A percentile compares a stretch with the other conserved stretches of the same genome.
These are phyloP conservation scores for Globisporangium cederbergense DNA, from an alignment of 352 stramenopile species.

Conservation along the genomic window DNA sequence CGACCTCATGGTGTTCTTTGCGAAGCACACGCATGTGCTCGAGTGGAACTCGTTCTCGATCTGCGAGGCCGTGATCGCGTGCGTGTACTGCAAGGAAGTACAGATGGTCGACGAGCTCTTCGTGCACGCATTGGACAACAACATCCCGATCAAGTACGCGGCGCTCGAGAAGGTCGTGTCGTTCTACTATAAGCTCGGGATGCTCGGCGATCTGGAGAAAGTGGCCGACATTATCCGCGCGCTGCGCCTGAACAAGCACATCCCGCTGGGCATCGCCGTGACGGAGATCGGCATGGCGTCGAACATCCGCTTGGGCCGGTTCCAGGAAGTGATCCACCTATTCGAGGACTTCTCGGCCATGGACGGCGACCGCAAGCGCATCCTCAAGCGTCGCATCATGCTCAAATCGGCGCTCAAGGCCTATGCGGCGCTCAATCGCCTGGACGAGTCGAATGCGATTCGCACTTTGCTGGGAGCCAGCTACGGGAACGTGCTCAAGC, in stretches of 20 bases:
- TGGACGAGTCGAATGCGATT: conserved; percentile 66
- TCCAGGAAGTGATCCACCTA: conserved; percentile 58
- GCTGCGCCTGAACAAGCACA: conserved; percentile 70
- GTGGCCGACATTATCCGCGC: conserved; percentile 62
- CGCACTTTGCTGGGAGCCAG: conserved; percentile 38
- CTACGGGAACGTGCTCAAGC: conserved; percentile 27
- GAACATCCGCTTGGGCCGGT: conserved; percentile 52
- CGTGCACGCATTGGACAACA: conserved; percentile 52
- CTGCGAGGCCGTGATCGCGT: conserved; percentile 60
- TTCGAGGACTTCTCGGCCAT: conserved; percentile 72
- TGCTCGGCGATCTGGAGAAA: conserved; percentile 55
- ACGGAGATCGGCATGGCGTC: conserved; percentile 75
- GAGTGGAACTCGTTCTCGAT: conserved; percentile 63
- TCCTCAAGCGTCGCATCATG: conserved; percentile 55
- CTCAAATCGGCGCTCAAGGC: conserved; percentile 51
- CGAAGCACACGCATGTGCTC: conserved; percentile 40
- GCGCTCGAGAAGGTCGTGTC: conserved; percentile 68
- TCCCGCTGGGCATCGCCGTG: conserved; percentile 64
- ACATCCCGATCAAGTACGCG: conserved; percentile 74
- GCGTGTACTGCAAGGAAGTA: conserved; percentile 41
- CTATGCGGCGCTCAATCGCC: conserved; percentile 45
- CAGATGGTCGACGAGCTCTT: conserved; percentile 61
- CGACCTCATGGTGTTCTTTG: conserved; percentile 50
- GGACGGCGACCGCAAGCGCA: conserved; percentile 59
- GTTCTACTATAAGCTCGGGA: conserved; percentile 65